Conservation (phyloP, 2,329 filamentous ascomycete genomes). For the Calycina marina region DNA sequence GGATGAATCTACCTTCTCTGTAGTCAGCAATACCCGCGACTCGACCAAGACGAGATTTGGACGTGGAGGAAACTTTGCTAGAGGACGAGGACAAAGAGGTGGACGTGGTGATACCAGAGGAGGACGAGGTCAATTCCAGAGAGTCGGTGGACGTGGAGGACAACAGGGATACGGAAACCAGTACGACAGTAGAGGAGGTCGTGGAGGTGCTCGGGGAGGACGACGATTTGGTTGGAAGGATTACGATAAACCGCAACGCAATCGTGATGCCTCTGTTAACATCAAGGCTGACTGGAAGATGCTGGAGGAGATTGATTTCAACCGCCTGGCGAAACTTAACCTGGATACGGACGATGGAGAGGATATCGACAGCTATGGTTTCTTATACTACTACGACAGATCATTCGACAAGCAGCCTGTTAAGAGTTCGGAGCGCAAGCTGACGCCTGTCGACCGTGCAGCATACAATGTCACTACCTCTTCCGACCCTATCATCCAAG, state of each 20-base stretch:
- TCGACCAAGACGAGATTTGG: slow-evolving; percentile 76
- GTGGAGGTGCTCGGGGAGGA: slow-evolving; percentile 56
- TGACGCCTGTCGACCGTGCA: slow-evolving; percentile 80
- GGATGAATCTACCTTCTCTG: slow-evolving; percentile 94
- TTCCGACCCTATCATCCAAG: slow-evolving; percentile 90
- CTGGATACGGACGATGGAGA: slow-evolving; percentile 89
- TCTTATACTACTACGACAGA: slow-evolving; percentile 97
- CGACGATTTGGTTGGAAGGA: slow-evolving; percentile 97
- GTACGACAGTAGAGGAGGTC: slow-evolving; percentile 57
- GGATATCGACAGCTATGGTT: slow-evolving; percentile 88
- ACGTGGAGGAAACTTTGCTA: slow-evolving; percentile 80
- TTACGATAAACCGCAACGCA: slow-evolving; percentile 93
- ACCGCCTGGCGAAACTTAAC: slow-evolving; percentile 87
- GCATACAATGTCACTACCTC: slow-evolving; percentile 98
- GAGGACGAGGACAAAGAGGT: slow-evolving; percentile 57
- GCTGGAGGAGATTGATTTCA: slow-evolving; percentile 97
- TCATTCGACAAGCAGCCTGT: slow-evolving; percentile 87
- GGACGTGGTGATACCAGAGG: slow-evolving; percentile 57
- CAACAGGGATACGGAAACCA: slow-evolving; percentile 44
- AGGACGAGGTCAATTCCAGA: slow-evolving; percentile 49
- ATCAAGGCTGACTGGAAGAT: slow-evolving; percentile 93
- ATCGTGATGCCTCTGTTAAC: slow-evolving; percentile 89
- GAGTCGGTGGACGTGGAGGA: slow-evolving; percentile 55
- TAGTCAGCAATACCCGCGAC: slow-evolving; percentile 89
- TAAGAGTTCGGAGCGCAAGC: slow-evolving; percentile 75